Percentiles rank a stretch among this genome's conserved stretches.
Evolutionary conservation across 164 flowering plant genomes (phyloP).

Genomic region (Echeveria elegans): DNA sequence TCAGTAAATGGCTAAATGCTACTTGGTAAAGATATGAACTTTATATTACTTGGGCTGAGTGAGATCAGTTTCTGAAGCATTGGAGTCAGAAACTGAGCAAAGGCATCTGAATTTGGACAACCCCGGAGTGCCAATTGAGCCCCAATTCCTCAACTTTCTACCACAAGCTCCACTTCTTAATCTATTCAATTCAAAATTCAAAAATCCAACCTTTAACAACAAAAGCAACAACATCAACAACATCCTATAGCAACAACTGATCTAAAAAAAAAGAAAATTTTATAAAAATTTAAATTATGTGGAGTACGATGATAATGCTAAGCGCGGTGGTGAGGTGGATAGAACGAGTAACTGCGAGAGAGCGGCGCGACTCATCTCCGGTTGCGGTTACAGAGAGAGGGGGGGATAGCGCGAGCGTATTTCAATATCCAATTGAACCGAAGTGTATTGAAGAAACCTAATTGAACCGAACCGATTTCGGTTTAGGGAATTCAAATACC

Average conservation of each 20-base stretch:
- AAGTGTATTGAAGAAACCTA: not conserved
- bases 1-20: too few species aligned
- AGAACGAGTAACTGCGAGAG: slow-evolving; percentile 38
- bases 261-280: not conserved
- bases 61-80: not conserved
- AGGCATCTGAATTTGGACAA: not conserved
- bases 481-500: too few species aligned
- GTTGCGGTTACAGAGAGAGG: not conserved
- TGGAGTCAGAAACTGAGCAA: not conserved
- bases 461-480: not conserved
- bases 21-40: not conserved
- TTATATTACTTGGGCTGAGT: not conserved
- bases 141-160: not conserved
- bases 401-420: not conserved
- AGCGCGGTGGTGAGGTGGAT: slow-evolving; percentile 32
- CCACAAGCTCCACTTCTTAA: not conserved
- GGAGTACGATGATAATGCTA: slow-evolving; percentile 27
- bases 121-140: too few species aligned
- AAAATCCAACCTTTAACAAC: not conserved
- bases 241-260: slow-evolving; percentile 13
- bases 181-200: not conserved
- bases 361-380: slow-evolving; percentile 35
- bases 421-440: not conserved
- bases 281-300: slow-evolving; percentile 3
- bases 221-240: not conserved